Evolutionary conservation across 495 filamentous ascomycete species (phyloP), one percentile per base, ranked within the genome.

Genomic region (Aspergillus conjunctus): DNA sequence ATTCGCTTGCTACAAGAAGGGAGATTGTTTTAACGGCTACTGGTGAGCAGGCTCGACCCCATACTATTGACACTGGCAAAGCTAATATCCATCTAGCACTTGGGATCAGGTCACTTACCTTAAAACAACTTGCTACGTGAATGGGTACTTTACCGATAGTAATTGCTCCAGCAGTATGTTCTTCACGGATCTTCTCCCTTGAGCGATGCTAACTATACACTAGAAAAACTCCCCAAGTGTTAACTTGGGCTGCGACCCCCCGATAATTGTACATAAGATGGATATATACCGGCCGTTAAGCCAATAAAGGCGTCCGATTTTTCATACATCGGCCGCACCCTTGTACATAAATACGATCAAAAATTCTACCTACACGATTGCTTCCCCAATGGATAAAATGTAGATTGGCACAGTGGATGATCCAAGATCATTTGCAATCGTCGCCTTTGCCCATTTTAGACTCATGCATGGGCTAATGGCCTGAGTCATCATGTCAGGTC

Each of bases 101-200:
- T 52, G 26, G 50, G 50, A 52, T 17, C 50, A 52, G 50, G 32
- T 52, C 11, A 34, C 50, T 2, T 34, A 33, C 15, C 7, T 33
- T 15, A 30, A 30, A 17, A 52, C 50, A 3, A 52, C 50, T 17
- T 52, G 50, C n/a, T 52, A 52, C 32, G 50, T 52, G 1, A 52
- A 34, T 17, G 26, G 50, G 14, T 52, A 52, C 17, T 52, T 52
- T 34, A 52, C 50, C 4, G 50, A 52, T 34, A 20, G 20, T 17
- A 52, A 52, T 33, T 52, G 50, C n/a, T 52, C 50, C 1, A 52
- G 50, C 26, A 34, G 50, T 52, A 33, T 33, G 50, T 52, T 52
- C 33, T 34, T 45, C 17, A 1, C 37, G 1, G 4, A 11, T 9
- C 37, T 41, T 41, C 15, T 41, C 4, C 4, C 15, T 41, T 41